Evolutionary conservation across 192 early-diverging fungal genomes (phyloP).

Genomic region (Coemansia sp.): DNA sequence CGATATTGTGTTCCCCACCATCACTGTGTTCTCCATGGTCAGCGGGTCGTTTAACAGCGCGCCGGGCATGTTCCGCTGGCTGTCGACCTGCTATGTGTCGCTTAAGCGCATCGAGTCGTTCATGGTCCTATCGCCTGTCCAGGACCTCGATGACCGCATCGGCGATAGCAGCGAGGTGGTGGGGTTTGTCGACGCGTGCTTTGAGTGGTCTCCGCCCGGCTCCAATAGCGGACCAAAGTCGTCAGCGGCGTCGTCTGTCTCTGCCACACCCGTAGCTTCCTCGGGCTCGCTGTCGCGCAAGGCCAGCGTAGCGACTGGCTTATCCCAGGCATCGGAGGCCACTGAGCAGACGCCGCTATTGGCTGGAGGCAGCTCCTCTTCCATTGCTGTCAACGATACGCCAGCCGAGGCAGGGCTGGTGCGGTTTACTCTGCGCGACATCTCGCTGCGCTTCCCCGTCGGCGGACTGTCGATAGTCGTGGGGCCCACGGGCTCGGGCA

Average conservation of each 20-base stretch:
- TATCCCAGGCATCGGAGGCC: background rate
- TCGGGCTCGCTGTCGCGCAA: conserved; percentile 6
- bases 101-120: conserved; percentile 73
- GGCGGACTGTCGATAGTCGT: conserved; percentile 74
- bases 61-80: conserved; percentile 61
- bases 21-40: conserved; percentile 75
- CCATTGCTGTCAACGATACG: conserved; percentile 1
- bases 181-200: conserved; percentile 48
- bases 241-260: background rate
- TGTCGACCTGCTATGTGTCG: conserved; percentile 67
- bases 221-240: background rate
- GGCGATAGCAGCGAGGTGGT: conserved; percentile 10
- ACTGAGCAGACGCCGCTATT: conserved; percentile 8
- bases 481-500: conserved; percentile 91
- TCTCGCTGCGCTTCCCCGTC: conserved; percentile 68
- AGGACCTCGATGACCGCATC: conserved; percentile 53
- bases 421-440: conserved; percentile 62
- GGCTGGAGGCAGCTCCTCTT: background rate
- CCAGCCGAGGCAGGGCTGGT: background rate
- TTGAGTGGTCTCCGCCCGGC: conserved; percentile 32
- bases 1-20: conserved; percentile 69
- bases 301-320: conserved; percentile 3
- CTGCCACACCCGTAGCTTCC: background rate
- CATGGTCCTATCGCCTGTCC: conserved; percentile 71
- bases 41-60: conserved; percentile 64